Evolutionary conservation across 257 asterid species (phyloP).

Genomic region (Verbascum thapsus): DNA sequence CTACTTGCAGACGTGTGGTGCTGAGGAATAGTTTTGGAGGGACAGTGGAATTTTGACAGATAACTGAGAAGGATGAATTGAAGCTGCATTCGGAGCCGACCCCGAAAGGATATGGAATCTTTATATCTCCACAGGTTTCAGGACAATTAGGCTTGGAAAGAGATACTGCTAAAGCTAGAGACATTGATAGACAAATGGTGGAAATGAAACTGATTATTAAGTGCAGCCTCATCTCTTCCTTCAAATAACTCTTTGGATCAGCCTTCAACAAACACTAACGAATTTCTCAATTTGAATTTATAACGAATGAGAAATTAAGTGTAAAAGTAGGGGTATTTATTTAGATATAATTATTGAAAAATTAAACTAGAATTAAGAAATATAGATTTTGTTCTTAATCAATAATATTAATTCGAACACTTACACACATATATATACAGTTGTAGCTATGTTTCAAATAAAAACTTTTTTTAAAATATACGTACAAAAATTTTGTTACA

Average conservation of each 20-base stretch:
- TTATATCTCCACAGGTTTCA: neutral
- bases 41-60: neutral
- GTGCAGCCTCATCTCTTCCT: neutral
- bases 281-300: too few relatives aligned
- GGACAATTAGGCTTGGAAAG: neutral
- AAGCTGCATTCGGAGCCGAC: neutral
- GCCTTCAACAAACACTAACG: too few relatives aligned
- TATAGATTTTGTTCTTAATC: too few relatives aligned
- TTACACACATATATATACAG: too few relatives aligned
- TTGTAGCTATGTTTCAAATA: too few relatives aligned
- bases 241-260: neutral
- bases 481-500: too few relatives aligned
- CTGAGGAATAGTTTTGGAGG: neutral
- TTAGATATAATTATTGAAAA: too few relatives aligned
- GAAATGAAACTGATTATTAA: neutral
- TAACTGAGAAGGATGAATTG: neutral
- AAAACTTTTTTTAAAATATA: too few relatives aligned
- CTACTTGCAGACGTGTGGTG: neutral
- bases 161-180: neutral
- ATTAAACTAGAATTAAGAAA: too few relatives aligned
- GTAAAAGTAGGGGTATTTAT: too few relatives aligned
- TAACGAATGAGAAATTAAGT: too few relatives aligned
- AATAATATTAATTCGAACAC: too few relatives aligned
- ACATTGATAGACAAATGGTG: neutral
- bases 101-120: neutral